A percentile compares a stretch with the other conserved stretches of the same genome.
Conservation (phyloP, 2,329 filamentous ascomycete species). For the Pyrenochaeta sp. region DNA sequence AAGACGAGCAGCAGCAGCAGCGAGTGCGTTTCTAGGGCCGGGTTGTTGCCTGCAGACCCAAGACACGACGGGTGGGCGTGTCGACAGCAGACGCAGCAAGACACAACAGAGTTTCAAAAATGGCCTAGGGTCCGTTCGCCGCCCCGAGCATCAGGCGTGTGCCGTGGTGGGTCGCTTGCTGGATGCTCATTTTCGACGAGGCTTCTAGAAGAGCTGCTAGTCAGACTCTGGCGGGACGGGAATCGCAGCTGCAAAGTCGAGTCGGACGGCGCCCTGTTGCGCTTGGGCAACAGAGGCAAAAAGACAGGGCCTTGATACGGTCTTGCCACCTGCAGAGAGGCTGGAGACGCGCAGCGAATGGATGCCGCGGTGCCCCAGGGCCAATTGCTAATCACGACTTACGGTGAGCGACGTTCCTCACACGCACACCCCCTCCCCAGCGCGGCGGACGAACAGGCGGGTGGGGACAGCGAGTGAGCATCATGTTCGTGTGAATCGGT, state of each 20-base stretch:
- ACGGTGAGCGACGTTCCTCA: conserved; percentile 15
- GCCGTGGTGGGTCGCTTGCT: conserved; percentile 20
- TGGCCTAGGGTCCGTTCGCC: conserved; percentile 20
- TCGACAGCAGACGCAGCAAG: conserved; percentile 16
- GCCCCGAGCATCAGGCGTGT: conserved; percentile 23
- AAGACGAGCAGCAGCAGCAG: conserved; percentile 21
- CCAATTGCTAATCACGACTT: conserved; percentile 11
- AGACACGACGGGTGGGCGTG: conserved; percentile 14
- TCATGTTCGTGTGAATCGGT: neutral
- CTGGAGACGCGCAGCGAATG: conserved; percentile 14
- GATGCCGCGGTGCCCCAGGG: conserved; percentile 14
- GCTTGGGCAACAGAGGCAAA: conserved; percentile 3
- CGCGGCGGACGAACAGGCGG: conserved; percentile 22
- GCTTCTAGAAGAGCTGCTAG: conserved; percentile 51
- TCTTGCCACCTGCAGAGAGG: conserved; percentile 6
- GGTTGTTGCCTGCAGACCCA: conserved; percentile 16
- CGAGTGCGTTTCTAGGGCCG: conserved; percentile 3
- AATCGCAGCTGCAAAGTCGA: conserved; percentile 27
- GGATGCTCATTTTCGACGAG: conserved; percentile 42
- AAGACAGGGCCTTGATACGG: conserved; percentile 7
- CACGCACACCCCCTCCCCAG: neutral
- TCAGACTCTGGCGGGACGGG: conserved; percentile 33
- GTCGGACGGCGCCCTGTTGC: conserved; percentile 25
- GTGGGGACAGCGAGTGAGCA: neutral
- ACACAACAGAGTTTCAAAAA: conserved; percentile 37